A percentile compares a stretch with the other conserved stretches of the same genome.
phyloP scores from a whole-genome alignment of 2,329 filamentous ascomycete species.

The Pseudogymnoascus sp. region DNA sequence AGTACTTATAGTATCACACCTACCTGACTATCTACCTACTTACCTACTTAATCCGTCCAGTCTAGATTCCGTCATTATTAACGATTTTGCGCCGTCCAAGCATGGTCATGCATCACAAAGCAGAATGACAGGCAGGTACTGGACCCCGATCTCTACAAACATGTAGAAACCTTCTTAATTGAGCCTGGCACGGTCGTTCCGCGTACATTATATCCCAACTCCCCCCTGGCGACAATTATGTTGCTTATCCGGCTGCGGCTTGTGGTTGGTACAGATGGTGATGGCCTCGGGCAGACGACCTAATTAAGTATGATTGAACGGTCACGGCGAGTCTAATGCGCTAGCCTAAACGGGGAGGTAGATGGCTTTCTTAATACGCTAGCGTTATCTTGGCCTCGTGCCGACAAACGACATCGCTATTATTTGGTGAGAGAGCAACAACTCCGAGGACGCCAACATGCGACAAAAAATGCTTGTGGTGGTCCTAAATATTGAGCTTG shows the following conservation, averaged over 20 bases:
- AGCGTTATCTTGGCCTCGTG: not conserved
- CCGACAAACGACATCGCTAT: not conserved
- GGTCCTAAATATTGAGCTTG: not conserved
- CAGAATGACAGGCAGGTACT: not conserved
- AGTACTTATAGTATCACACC: not conserved
- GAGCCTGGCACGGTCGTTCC: not conserved
- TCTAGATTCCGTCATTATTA: not conserved
- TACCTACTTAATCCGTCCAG: not conserved
- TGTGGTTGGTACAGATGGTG: not conserved
- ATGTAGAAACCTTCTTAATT: slow-evolving; percentile 4
- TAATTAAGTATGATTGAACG: not conserved
- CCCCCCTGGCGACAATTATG: not conserved
- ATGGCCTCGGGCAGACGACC: not conserved
- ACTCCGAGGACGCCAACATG: not conserved
- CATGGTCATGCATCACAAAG: not conserved
- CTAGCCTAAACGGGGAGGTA: not conserved
- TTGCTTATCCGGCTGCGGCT: not conserved
- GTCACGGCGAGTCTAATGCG: not conserved
- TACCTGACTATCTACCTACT: not conserved
- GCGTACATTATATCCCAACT: not conserved
- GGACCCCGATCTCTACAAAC: not conserved
- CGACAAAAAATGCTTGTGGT: not conserved
- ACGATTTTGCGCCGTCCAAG: not conserved
- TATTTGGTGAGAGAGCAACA: not conserved
- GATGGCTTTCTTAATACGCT: not conserved